phyloP scores from a whole-genome alignment of 2,329 filamentous ascomycete genomes.

The Colletotrichum lindemuthianum region DNA sequence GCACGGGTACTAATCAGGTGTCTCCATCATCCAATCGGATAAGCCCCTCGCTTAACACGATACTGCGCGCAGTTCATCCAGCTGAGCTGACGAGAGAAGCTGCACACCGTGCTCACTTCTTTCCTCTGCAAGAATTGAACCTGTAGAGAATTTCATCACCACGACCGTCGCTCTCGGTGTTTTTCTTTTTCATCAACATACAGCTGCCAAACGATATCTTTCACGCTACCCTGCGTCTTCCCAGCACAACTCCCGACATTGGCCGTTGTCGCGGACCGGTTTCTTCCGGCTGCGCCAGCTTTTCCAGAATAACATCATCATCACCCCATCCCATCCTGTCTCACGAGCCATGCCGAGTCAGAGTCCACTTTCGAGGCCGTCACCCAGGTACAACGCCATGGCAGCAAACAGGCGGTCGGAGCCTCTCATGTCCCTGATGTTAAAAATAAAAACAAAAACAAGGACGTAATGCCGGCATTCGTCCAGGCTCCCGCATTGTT shows the following conservation, averaged over 20 bases:
- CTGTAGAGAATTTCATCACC: no score
- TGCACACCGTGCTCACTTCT: no score
- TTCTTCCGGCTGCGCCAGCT: constrained; percentile 13
- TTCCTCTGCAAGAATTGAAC: no score
- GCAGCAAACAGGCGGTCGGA: constrained; percentile 19
- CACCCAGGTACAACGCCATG: background rate
- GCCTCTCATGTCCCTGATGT: background rate
- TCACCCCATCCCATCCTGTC: constrained; percentile 25
- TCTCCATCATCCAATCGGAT: no score
- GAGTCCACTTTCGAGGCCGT: constrained; percentile 16
- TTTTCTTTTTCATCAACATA: no score
- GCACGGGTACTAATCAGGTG: no score
- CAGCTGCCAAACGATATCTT: background rate
- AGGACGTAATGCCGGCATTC: constrained; percentile 21
- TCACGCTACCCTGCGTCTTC: background rate
- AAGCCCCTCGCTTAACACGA: no score
- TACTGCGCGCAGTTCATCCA: no score
- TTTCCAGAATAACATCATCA: constrained; percentile 29
- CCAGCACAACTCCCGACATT: constrained; percentile 16
- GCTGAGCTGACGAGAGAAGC: no score
- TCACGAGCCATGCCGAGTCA: constrained; percentile 30
- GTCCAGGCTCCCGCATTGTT: constrained; percentile 5
- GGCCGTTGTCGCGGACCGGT: constrained; percentile 4
- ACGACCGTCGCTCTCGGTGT: no score
- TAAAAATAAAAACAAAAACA: no score